A percentile compares a stretch with the other conserved stretches of the same genome.
These are phyloP conservation scores for Elaphomyces granulatus DNA, from an alignment of 495 filamentous ascomycete genomes.

Conservation along the genomic window DNA sequence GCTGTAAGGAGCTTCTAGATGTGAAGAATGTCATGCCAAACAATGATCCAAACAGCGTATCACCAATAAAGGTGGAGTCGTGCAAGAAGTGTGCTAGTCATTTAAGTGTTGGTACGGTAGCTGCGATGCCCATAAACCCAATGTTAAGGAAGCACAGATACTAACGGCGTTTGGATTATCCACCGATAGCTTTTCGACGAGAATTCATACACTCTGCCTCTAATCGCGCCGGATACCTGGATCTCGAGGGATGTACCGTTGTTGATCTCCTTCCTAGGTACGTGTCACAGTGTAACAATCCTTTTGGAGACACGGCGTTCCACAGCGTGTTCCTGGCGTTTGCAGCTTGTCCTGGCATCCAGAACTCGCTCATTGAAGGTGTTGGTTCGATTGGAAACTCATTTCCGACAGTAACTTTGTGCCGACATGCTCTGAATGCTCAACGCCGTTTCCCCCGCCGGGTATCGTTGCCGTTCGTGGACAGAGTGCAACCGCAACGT, in stretches of 20 bases:
- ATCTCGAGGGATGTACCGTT: slow-evolving; percentile 63
- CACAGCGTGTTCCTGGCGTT: not conserved
- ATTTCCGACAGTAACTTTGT: slow-evolving; percentile 48
- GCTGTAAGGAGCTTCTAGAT: slow-evolving; percentile 69
- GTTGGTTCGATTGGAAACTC: slow-evolving; percentile 2
- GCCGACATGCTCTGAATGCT: slow-evolving; percentile 72
- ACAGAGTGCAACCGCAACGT: slow-evolving; percentile 62
- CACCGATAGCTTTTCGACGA: slow-evolving; percentile 50
- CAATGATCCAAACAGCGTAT: slow-evolving; percentile 20
- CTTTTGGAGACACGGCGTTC: not conserved
- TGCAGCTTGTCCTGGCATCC: not conserved
- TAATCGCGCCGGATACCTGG: slow-evolving; percentile 67
- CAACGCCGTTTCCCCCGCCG: slow-evolving; percentile 45
- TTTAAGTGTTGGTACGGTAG: slow-evolving; percentile 40
- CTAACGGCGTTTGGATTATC: too few species aligned
- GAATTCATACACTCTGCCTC: slow-evolving; percentile 68
- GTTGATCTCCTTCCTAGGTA: slow-evolving; percentile 70
- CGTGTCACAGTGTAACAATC: slow-evolving; percentile 4
- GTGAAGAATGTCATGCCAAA: slow-evolving; percentile 47
- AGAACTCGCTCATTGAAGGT: not conserved
- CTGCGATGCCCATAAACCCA: too few species aligned
- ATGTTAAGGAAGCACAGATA: too few species aligned
- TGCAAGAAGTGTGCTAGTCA: slow-evolving; percentile 69
- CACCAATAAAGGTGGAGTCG: slow-evolving; percentile 26
- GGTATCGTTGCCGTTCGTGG: slow-evolving; percentile 60